Base-by-base conservation (phyloP, 768 basidiomycete genomes). In the Tephrocybe sp. region DNA sequence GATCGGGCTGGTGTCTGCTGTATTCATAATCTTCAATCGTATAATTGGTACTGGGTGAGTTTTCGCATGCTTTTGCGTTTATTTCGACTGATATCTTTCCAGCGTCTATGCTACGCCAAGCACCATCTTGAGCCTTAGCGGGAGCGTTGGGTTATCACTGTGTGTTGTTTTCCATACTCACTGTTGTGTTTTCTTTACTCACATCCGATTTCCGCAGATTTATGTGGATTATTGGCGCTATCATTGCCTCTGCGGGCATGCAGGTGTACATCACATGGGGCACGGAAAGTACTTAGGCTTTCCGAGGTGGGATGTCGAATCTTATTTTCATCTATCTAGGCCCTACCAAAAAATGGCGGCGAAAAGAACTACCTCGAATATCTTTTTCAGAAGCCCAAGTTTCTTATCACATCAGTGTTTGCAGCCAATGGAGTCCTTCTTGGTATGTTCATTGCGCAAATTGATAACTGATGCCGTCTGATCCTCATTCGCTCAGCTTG, bases 281-380 rank as follows among this genome's bases (percentile, higher is more conserved):
- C 5, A 66, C 65, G 8, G 70, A 69, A 46, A 16, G 69, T 58
- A 12, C 13, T 32, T 46, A 9, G 5, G n/a, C 27, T 31, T 30
- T 21, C 30, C 2, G 7, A 15, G 13, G 3, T 36, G 24, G 22
- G 18, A 28, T 16, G 34, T 35, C 6, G 26, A 35, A 26, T 19
- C 13, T 3, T 18, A 37, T 39, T 15, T 15, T 32, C 24, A 8
- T 15, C 30, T 18, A 27, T 16, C 28, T 4, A 55, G 54, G 54
- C 54, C 9, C 25, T 55, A 2, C 54, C 54, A 16, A 49, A 42
- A 26, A 55, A 55, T 40, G 86, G 86, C 5, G 86, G 81, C 12
- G 86, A 87, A 65, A 86, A 86, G 63, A 83, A 79, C 38, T 87
- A 87, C 55, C 68, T 87, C 38, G 83, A 84, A 56, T 84, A 76